phyloP scores from a whole-genome alignment of 192 early-diverging fungal genomes.

The Backusella australiensis region DNA sequence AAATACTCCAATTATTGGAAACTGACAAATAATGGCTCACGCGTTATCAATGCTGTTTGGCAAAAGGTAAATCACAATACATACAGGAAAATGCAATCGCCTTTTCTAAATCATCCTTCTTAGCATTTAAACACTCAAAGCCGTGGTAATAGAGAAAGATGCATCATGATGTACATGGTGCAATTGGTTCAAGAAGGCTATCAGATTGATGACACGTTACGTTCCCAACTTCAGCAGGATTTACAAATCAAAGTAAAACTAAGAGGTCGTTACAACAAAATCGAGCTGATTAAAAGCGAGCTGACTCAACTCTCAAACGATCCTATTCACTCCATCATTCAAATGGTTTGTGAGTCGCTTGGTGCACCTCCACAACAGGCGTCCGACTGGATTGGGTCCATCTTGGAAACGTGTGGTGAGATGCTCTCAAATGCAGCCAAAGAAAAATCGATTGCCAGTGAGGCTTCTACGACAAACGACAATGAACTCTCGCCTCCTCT shows the following conservation, averaged over 20 bases:
- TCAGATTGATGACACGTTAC: slow-evolving; percentile 15
- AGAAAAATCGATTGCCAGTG: neutral
- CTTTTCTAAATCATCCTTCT: slow-evolving; percentile 5
- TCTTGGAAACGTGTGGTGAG: slow-evolving; percentile 9
- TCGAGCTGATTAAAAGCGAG: neutral
- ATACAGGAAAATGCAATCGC: neutral
- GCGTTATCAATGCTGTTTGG: slow-evolving; percentile 21
- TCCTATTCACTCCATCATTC: neutral
- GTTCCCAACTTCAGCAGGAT: slow-evolving; percentile 30
- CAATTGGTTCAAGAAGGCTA: slow-evolving; percentile 38
- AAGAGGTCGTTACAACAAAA: neutral
- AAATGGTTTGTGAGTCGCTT: slow-evolving; percentile 15
- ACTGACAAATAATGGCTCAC: slow-evolving; percentile 27
- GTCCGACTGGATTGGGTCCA: slow-evolving; percentile 21
- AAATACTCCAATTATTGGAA: slow-evolving; percentile 52
- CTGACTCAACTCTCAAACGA: slow-evolving; percentile 2
- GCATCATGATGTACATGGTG: slow-evolving; percentile 37
- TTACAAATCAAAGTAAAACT: slow-evolving; percentile 27
- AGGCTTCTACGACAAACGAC: neutral
- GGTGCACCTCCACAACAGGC: neutral
- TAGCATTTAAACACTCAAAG: slow-evolving; percentile 21
- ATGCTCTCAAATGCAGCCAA: neutral
- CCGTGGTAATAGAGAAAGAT: slow-evolving; percentile 24
- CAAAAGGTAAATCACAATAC: neutral
- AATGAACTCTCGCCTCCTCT: neutral